phyloP scores from a whole-genome alignment of 2,329 filamentous ascomycete species.

The Dothideomycetes sp. region DNA sequence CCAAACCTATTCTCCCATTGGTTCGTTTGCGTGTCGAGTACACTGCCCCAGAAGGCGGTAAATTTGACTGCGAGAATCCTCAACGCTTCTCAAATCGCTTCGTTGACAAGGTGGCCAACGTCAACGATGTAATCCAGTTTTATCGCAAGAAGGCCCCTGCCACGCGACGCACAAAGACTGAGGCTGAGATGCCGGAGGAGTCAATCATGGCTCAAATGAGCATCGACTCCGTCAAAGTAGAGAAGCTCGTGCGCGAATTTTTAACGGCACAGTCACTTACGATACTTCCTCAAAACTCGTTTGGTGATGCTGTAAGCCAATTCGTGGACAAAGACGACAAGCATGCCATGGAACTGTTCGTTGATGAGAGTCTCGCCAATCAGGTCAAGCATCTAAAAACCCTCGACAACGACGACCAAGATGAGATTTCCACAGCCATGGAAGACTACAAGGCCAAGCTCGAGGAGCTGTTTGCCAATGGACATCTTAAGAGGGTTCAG shows the following conservation, averaged over 20 bases:
- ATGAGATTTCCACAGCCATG: constrained; percentile 56
- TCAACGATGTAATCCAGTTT: constrained; percentile 87
- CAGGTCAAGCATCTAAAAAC: constrained; percentile 44
- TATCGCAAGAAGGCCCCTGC: constrained; percentile 69
- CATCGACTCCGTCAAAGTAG: constrained; percentile 73
- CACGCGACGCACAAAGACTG: constrained; percentile 37
- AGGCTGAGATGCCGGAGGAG: constrained; percentile 51
- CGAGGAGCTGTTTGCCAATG: constrained; percentile 62
- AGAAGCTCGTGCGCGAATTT: constrained; percentile 79
- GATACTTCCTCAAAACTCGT: constrained; percentile 83
- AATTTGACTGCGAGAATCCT: constrained; percentile 86
- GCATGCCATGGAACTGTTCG: constrained; percentile 58
- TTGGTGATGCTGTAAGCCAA: constrained; percentile 83
- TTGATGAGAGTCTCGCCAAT: constrained; percentile 30
- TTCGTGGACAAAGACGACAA: constrained; percentile 96
- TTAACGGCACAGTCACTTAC: constrained; percentile 79
- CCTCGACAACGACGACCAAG: constrained; percentile 49
- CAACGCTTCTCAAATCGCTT: constrained; percentile 94
- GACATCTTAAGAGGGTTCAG: constrained; percentile 44
- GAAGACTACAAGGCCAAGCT: constrained; percentile 45
- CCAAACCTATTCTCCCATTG: constrained; percentile 64
- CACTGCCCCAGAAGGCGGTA: constrained; percentile 69
- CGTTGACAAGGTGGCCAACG: constrained; percentile 80
- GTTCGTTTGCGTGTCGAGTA: constrained; percentile 88
- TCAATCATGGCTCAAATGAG: constrained; percentile 49